phyloP scores from a whole-genome alignment of 306 rosid genomes.

The Delonix regia region DNA sequence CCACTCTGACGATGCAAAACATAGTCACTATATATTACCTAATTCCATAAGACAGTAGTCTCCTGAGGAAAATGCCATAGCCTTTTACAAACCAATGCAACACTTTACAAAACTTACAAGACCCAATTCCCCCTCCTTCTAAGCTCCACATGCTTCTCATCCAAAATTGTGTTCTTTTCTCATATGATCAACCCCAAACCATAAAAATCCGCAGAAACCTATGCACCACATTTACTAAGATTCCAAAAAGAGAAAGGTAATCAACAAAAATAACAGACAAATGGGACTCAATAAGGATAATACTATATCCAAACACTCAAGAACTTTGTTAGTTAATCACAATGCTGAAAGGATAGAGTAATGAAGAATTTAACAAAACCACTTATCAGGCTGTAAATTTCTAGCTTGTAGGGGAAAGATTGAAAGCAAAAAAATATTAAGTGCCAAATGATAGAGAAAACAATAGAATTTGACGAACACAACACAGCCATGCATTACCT shows the following conservation, averaged over 20 bases:
- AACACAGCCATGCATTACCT: conserved; percentile 58
- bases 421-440: conserved; percentile 8
- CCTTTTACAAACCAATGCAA: not conserved
- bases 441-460: conserved; percentile 15
- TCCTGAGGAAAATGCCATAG: not conserved
- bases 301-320: not conserved
- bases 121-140: not conserved
- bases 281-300: not conserved
- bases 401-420: not conserved
- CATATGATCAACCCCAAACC: no score
- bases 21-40: not conserved
- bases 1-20: no score
- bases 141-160: not conserved
- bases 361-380: conserved; percentile 16
- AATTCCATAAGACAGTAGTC: not conserved
- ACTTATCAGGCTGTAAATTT: not conserved
- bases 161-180: not conserved
- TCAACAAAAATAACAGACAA: not conserved
- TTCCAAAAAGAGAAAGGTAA: not conserved
- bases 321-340: not conserved
- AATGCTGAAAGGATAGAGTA: not conserved
- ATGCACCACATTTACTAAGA: not conserved
- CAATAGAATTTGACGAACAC: conserved; percentile 4
- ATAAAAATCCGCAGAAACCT: not conserved
- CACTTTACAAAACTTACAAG: not conserved